Percentiles rank a stretch among this genome's conserved stretches.
Evolutionary conservation across 768 basidiomycete species (phyloP).

Genomic region (Clathrus columnatus): DNA sequence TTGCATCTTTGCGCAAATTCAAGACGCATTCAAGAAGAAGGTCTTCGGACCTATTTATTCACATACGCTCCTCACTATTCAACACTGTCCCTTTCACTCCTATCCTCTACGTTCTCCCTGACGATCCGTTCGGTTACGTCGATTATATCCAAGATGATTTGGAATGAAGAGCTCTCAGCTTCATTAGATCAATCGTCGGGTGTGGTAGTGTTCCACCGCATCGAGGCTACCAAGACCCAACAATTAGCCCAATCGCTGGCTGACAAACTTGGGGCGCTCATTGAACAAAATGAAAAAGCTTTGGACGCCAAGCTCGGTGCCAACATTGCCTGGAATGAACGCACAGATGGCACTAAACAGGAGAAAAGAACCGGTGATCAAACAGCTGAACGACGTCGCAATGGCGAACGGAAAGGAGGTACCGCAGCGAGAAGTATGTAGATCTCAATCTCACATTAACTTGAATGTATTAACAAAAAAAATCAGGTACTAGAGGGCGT

Average conservation of each 20-base stretch:
- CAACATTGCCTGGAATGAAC: conserved; percentile 52
- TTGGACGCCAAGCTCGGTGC: conserved; percentile 79
- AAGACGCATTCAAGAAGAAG: conserved; percentile 97
- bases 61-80: conserved; percentile 94
- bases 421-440: conserved; percentile 40
- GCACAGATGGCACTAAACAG: conserved; percentile 60
- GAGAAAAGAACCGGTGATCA: conserved; percentile 71
- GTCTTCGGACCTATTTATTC: conserved; percentile 92
- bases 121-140: conserved; percentile 76
- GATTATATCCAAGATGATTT: conserved; percentile 96
- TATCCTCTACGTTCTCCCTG: conserved; percentile 83
- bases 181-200: conserved; percentile 87
- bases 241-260: conserved; percentile 84
- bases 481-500: conserved; percentile 53
- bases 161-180: conserved; percentile 90
- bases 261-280: conserved; percentile 76
- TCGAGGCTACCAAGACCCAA: conserved; percentile 82
- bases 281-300: conserved; percentile 88
- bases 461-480: no score
- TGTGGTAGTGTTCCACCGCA: conserved; percentile 88
- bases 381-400: conserved; percentile 65
- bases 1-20: background rate
- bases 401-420: conserved; percentile 59
- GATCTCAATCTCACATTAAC: no score
- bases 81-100: conserved; percentile 78